These are phyloP conservation scores for Calonectria henricotiae DNA, from an alignment of 2,329 filamentous ascomycete species.

Conservation along the genomic window DNA sequence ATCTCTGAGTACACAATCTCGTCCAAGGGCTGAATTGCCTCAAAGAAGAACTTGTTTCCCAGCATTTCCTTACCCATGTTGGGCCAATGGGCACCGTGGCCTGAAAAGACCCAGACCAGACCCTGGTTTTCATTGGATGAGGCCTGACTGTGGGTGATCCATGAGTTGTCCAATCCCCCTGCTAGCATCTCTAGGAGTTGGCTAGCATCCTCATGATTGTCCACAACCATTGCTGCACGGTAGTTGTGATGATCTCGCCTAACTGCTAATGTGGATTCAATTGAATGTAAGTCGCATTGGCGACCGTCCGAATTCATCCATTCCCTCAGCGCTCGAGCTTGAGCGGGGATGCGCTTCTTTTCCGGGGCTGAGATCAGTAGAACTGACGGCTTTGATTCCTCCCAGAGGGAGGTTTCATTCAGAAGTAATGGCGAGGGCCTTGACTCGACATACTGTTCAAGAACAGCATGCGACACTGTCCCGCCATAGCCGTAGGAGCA, in stretches of 20 bases:
- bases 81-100: conserved; percentile 1
- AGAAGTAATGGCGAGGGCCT: background rate
- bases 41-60: background rate
- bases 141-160: background rate
- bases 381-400: background rate
- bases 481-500: conserved; percentile 9
- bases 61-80: conserved; percentile 17
- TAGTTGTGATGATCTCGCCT: conserved; percentile 4
- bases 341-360: conserved; percentile 4
- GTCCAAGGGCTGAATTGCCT: background rate
- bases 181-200: background rate
- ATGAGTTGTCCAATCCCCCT: background rate
- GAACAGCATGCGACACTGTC: conserved; percentile 15
- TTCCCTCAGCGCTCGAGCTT: background rate
- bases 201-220: background rate
- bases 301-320: background rate
- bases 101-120: conserved; percentile 16
- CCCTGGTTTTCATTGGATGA: background rate
- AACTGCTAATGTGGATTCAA: background rate
- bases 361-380: background rate
- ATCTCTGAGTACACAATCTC: conserved; percentile 2
- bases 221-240: background rate
- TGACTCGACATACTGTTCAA: background rate
- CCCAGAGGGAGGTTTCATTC: no score
- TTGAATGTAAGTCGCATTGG: background rate